phyloP scores from a whole-genome alignment of 192 early-diverging fungal species.

The Coemansia sp. region DNA sequence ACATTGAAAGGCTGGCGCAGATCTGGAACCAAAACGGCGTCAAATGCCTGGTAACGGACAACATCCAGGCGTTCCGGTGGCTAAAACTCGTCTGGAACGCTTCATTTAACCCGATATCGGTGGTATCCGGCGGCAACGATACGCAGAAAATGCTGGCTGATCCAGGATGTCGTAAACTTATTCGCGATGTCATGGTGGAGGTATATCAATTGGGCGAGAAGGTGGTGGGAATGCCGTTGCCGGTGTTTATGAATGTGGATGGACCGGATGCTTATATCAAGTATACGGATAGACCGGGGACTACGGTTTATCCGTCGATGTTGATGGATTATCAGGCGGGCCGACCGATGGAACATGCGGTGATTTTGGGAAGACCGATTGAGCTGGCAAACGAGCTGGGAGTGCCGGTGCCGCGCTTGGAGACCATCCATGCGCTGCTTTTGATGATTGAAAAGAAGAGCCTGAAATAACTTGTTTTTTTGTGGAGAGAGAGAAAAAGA shows the following conservation, averaged over 20 bases:
- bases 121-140: constrained; percentile 58
- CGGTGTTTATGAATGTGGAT: constrained; percentile 15
- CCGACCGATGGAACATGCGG: constrained; percentile 59
- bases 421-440: constrained; percentile 56
- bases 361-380: constrained; percentile 58
- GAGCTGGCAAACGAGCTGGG: constrained; percentile 41
- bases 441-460: constrained; percentile 43
- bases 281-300: constrained; percentile 15
- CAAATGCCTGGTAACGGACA: constrained; percentile 38
- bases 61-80: constrained; percentile 68
- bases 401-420: constrained; percentile 47
- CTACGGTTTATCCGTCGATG: constrained; percentile 59
- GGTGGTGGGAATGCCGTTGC: constrained; percentile 35
- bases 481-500: not conserved
- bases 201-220: constrained; percentile 59
- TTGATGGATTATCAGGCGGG: constrained; percentile 57
- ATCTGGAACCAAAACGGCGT: constrained; percentile 51
- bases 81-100: constrained; percentile 76
- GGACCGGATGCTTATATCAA: constrained; percentile 39
- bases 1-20: constrained; percentile 38
- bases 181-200: constrained; percentile 57
- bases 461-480: not conserved
- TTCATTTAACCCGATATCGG: constrained; percentile 67
- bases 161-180: constrained; percentile 45
- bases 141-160: constrained; percentile 59